A percentile compares a stretch with the other conserved stretches of the same genome.
Conservation (phyloP, 177 flowering plant species). For the Tripterygium wilfordii region DNA sequence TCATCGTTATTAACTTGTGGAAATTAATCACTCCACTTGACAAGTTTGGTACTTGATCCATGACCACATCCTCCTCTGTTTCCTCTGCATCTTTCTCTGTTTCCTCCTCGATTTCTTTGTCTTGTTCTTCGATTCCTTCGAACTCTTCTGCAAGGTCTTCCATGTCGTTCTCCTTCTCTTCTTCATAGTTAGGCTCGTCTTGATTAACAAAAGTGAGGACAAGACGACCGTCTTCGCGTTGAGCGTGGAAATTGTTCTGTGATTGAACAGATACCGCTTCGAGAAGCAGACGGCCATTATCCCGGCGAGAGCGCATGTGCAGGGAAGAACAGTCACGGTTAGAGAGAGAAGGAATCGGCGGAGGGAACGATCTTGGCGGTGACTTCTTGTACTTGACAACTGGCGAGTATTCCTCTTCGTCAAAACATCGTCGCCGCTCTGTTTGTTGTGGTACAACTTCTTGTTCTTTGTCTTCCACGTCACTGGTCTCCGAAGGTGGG, state of each 20-base stretch:
- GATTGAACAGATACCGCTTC: constrained; percentile 60
- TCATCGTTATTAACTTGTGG: constrained; percentile 35
- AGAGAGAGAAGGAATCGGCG: constrained; percentile 58
- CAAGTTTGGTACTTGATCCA: constrained; percentile 16
- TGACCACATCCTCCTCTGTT: constrained; percentile 10
- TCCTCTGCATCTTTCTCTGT: constrained; percentile 9
- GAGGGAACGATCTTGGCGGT: constrained; percentile 46
- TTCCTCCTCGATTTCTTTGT: not conserved
- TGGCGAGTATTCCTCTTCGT: constrained; percentile 10
- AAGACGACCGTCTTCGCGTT: constrained; percentile 78
- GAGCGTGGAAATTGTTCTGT: constrained; percentile 44
- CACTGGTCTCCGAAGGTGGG: constrained; percentile 38
- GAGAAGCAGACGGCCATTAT: constrained; percentile 66
- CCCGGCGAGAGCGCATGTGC: constrained; percentile 51
- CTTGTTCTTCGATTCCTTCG: constrained; percentile 4
- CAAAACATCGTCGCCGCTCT: not conserved
- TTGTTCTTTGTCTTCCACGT: constrained; percentile 12
- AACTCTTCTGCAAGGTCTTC: constrained; percentile 11
- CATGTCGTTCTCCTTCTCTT: constrained; percentile 6
- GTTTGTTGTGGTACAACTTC: too few relatives aligned
- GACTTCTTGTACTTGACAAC: constrained; percentile 30
- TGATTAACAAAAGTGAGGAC: constrained; percentile 36
- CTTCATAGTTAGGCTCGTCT: constrained; percentile 2
- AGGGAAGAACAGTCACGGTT: constrained; percentile 32
- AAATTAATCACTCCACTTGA: constrained; percentile 27